These are phyloP conservation scores for Podosphaera xanthii DNA, from an alignment of 2,329 filamentous ascomycete species.

Conservation along the genomic window DNA sequence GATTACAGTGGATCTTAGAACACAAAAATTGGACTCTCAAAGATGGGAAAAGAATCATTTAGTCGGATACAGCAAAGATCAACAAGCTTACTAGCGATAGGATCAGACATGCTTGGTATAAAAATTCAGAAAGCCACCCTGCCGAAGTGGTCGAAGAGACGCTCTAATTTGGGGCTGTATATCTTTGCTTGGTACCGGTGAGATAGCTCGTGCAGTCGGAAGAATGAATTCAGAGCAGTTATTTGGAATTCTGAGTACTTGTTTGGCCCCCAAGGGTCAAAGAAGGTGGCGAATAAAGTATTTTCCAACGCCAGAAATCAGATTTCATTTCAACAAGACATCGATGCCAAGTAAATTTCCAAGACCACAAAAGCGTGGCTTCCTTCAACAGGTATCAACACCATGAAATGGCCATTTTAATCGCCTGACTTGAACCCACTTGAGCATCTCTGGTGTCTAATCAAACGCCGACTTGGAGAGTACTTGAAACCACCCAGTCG, in stretches of 20 bases:
- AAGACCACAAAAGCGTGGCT: not conserved
- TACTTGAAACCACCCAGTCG: no score
- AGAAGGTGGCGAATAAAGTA: not conserved
- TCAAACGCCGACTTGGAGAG: no score
- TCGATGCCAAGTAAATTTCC: not conserved
- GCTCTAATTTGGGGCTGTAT: not conserved
- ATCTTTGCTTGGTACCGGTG: not conserved
- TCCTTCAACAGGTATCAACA: not conserved
- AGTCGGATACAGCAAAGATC: no score
- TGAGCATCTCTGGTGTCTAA: no score
- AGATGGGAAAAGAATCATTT: no score
- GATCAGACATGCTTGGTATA: not conserved
- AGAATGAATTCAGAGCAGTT: not conserved
- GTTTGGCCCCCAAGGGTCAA: not conserved
- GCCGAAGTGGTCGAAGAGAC: not conserved
- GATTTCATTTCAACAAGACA: not conserved
- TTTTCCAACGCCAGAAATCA: not conserved
- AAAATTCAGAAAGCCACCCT: not conserved
- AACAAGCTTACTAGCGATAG: no score
- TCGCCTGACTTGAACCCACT: no score
- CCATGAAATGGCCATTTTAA: no score
- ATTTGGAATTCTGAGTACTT: not conserved
- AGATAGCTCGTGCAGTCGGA: not conserved
- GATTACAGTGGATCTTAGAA: no score
- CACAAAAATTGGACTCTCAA: no score